phyloP scores from a whole-genome alignment of 78 protist species.

The Speleostelium caveatum region DNA sequence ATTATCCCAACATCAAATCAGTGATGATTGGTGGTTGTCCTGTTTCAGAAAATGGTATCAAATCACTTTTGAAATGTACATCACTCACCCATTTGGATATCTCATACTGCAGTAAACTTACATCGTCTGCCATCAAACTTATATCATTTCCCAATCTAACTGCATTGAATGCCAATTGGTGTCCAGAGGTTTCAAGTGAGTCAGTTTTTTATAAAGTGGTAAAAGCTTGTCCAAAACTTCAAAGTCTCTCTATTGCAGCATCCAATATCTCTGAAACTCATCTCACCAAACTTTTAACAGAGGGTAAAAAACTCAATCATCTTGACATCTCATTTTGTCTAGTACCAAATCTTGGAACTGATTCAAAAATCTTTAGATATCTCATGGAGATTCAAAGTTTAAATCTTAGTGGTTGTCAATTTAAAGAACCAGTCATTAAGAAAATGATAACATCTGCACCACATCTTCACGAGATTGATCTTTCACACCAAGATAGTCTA shows the following conservation, averaged over 20 bases:
- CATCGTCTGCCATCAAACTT: not conserved
- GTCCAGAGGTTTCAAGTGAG: slow-evolving; percentile 11
- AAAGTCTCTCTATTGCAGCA: slow-evolving; percentile 1
- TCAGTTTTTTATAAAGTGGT: slow-evolving; percentile 9
- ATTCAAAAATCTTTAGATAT: slow-evolving; percentile 26
- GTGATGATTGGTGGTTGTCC: slow-evolving; percentile 34
- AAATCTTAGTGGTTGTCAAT: slow-evolving; percentile 13
- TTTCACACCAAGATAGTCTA: slow-evolving; percentile 57
- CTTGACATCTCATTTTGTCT: slow-evolving; percentile 43
- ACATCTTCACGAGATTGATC: slow-evolving; percentile 9
- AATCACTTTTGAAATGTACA: slow-evolving; percentile 17
- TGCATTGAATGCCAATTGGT: slow-evolving; percentile 33
- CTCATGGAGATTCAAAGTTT: slow-evolving; percentile 4
- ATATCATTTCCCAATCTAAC: slow-evolving; percentile 19
- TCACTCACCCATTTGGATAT: slow-evolving; percentile 21
- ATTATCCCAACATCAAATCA: slow-evolving; percentile 16
- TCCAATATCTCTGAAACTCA: slow-evolving; percentile 25
- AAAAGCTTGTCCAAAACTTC: slow-evolving; percentile 26
- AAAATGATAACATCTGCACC: slow-evolving; percentile 27
- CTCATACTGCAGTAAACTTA: slow-evolving; percentile 30
- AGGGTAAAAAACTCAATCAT: slow-evolving; percentile 10
- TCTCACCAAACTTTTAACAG: slow-evolving; percentile 12
- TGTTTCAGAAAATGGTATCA: slow-evolving; percentile 15
- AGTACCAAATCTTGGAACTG: not conserved
- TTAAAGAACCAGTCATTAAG: slow-evolving; percentile 29